Base-by-base conservation (phyloP, 129 eudicot species). In the Logfia minima region DNA sequence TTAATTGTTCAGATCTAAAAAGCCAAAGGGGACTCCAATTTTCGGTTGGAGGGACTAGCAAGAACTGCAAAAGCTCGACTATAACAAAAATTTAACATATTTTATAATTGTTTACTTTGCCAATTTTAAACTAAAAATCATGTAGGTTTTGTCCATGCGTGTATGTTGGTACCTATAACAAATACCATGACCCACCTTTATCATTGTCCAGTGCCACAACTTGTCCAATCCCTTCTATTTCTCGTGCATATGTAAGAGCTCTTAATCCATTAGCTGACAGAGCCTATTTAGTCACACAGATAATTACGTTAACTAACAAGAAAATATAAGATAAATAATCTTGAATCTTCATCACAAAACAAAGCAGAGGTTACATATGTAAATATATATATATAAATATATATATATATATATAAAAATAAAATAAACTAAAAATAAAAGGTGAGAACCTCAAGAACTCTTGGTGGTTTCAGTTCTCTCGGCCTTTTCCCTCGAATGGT, bases 191-290 rank as follows among this genome's bases (percentile, higher is more conserved):
- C 71, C 34, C 80, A 89, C 93, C 93, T 87, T 83, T 78, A 81
- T 94, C 98, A 77, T 87, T 89, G 86, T 94, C 98, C 56, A 91
- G 75, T 31, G 98, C 98, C 77, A 91, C 97, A 74, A 94, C 97
- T 79, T 91, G 88, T 77, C 96, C 93, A 66, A 91, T 83, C 58
- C 90, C 97, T 70, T 94, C 96, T 48, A 91, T 81, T 85, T 94
- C 98, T 52, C 96, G 92, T 61, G 98, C 98, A 87, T 94, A 91
- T 82, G 97, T 91, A 34, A 94, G 72, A 81, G 98, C 93, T 85
- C 98, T 89, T 72, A 94, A 87, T 4, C 97, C 98, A 23, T 93
- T 81, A 75, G 99, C 99, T 9, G 97, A 94, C 65, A 91, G 51
- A 45, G 99, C 97, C 99, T 94, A 83, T 66, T 16, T 79, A 81